Base-by-base conservation (phyloP, 176 grass and related monocot genomes). In the Olyra latifolia region DNA sequence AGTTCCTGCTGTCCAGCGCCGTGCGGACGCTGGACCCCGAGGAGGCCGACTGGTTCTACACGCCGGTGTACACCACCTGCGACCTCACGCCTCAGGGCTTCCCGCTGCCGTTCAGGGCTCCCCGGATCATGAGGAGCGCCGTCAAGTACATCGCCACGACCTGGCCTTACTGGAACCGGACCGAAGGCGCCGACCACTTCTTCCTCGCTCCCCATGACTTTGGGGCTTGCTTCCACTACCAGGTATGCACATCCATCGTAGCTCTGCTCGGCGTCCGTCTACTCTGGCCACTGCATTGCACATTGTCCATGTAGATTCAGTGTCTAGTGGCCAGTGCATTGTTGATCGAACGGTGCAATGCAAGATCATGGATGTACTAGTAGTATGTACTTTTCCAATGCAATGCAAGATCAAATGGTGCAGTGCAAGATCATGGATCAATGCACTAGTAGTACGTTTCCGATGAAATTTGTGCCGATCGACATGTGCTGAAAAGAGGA, bases 41-140 rank as follows among this genome's bases (percentile, higher is more conserved):
- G 57, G 87, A 89, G 60, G 91, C 91, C 12, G 91, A 92, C 47
- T 92, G 91, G 91, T 92, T 92, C 80, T 92, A 87, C 72, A 80
- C 83, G 0, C 87, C 91, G 10, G 87, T 77, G 24, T 92, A 92
- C 80, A 80, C 87, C 52, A 92, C 91, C 3, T 92, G 91, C 66
- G 91, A 92, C 41, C 64, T 92, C 8, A 92, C 91, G 2, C 75
- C 44, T 22, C 75, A 87, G 20, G 91, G 91, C 8, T 89, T 89
- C 71, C 91, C 91, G 5, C 40, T 92, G 50, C 87, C 91, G n/a
- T 92, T 81, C 76, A 75, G 84, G 3, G 87, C 91, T 20, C 91
- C 91, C 1, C 83, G 83, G 44, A 92, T 92, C 71, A 89, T 92
- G 87, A 79, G 91, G 29, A 92, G 91, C 61, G 91, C 91, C 59